Base-by-base conservation (phyloP, 2,329 filamentous ascomycete species). In the Monilinia laxa region DNA sequence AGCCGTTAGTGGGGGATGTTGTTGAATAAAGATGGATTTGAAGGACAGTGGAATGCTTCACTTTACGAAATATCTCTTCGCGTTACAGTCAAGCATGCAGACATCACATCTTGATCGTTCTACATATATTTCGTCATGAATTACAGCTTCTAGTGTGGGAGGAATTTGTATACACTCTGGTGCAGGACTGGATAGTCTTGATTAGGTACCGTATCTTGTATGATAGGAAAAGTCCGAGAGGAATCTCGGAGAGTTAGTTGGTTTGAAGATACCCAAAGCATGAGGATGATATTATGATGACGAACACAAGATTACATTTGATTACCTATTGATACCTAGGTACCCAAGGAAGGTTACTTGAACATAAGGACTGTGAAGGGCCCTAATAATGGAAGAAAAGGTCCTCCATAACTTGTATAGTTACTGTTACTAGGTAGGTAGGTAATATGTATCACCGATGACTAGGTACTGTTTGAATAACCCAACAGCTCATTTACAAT, bases 1-100 rank as follows among this genome's bases (percentile, higher is more conserved):
- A 56, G 54, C 25, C 3, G 72, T 68, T 65, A 72, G 70, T 45
- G 70, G 71, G 35, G 73, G 75, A 62, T 76, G 75, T 65, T 75
- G 69, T 70, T 72, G 56, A 65, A 20, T 16, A 25, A 20, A 45
- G 4, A 25, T 18, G 25, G n/a, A 20, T 18, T 42, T 53, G 20
- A 11, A 23, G 18, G 53, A 31, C 28, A 20, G 31, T 35, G 31
- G 31, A 35, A 6, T 6, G 31, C 31, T 42, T 42, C 40, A 42
- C 40, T 42, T 40, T 0, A 14, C n/a, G 54, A 23, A 23, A 40
- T 40, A 6, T 10, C 2, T 25, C 49, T 3, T 7, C 54, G 20
- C 47, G 42, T n/a, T 45, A 10, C 4, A 28, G 10, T 18, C 20
- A 28, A 47, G 28, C 28, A 51, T 16, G 38, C 45, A 38, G 20